These are phyloP conservation scores for Rosellinia necatrix DNA, from an alignment of 2,329 filamentous ascomycete species.

Conservation along the genomic window DNA sequence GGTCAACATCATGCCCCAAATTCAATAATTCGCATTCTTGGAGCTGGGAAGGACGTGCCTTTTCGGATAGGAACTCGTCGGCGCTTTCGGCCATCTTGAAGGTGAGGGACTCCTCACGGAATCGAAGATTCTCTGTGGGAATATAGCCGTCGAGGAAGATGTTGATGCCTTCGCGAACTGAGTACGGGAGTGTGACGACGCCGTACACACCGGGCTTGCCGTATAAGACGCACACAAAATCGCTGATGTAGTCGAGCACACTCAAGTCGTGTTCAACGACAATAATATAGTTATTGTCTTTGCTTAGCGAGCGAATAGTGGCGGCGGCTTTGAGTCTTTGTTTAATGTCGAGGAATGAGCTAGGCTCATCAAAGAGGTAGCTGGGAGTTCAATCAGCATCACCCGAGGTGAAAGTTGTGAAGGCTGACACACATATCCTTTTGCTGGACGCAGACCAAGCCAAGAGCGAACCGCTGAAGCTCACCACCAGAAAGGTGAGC, in stretches of 20 bases:
- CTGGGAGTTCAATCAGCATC: constrained; percentile 8
- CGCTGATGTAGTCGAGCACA: constrained; percentile 96
- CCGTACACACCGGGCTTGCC: constrained; percentile 94
- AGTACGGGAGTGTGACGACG: constrained; percentile 94
- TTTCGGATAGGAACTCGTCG: constrained; percentile 25
- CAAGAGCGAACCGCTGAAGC: constrained; percentile 96
- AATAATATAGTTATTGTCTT: constrained; percentile 92
- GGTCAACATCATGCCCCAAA: no score
- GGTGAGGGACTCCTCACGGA: constrained; percentile 26
- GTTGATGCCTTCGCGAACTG: constrained; percentile 77
- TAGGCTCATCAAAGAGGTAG: constrained; percentile 99
- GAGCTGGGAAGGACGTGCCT: constrained; percentile 42
- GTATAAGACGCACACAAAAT: constrained; percentile 97
- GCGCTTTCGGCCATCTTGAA: constrained; percentile 23
- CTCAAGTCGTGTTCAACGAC: constrained; percentile 99
- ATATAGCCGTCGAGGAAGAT: constrained; percentile 27
- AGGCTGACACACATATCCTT: constrained; percentile 68
- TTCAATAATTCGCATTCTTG: constrained; percentile 3
- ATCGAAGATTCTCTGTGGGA: constrained; percentile 27
- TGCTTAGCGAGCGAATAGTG: constrained; percentile 88
- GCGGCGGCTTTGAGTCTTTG: constrained; percentile 91
- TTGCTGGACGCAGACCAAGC: constrained; percentile 91
- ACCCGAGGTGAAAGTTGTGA: background rate
- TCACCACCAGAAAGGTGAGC: constrained; percentile 93
- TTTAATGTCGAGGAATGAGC: constrained; percentile 68